Percentiles rank a stretch among this genome's conserved stretches.
Evolutionary conservation across 148 eudicot species (phyloP).

Genomic region (Diospyros kaki): DNA sequence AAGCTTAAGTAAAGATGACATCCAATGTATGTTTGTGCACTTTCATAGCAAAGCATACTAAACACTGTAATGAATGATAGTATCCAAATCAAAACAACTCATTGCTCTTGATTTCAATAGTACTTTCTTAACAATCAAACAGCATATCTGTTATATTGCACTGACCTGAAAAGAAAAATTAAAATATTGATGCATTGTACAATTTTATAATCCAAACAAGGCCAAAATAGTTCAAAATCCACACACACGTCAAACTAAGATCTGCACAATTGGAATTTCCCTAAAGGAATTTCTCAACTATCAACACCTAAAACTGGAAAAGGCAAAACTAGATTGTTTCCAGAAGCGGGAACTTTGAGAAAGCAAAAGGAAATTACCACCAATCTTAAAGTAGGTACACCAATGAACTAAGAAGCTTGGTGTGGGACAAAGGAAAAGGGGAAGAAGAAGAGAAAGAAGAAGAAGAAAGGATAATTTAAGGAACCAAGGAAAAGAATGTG

Average conservation of each 20-base stretch:
- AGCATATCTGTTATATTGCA: not conserved
- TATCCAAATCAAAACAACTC: not conserved
- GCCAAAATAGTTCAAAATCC: not conserved
- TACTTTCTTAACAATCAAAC: not conserved
- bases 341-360: not conserved
- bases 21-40: not conserved
- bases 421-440: too few species aligned
- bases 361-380: constrained; percentile 3
- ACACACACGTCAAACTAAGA: not conserved
- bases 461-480: too few species aligned
- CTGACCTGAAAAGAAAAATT: not conserved
- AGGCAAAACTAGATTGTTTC: not conserved
- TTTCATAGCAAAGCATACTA: not conserved
- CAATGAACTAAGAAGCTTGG: too few species aligned
- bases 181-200: not conserved
- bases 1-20: not conserved
- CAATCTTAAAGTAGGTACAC: not conserved
- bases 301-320: not conserved
- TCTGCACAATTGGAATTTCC: not conserved
- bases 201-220: not conserved
- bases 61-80: not conserved
- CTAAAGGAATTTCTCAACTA: not conserved
- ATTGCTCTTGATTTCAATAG: not conserved
- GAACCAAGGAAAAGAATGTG: too few species aligned
- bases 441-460: too few species aligned